These are phyloP conservation scores for Hanseniaspora singularis DNA, from an alignment of 805 yeast genomes.

Conservation along the genomic window DNA sequence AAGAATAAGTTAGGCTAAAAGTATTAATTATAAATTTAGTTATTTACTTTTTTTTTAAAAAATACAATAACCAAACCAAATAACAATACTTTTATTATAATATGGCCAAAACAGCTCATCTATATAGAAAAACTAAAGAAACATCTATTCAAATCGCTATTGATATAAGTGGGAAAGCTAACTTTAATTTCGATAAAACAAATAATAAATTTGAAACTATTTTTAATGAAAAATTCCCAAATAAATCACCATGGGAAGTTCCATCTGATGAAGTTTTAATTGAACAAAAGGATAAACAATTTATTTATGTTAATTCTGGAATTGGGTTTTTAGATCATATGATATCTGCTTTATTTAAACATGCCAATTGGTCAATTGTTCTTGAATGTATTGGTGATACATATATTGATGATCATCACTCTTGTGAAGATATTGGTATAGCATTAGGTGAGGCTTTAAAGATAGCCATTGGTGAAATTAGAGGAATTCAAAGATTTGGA, in stretches of 20 bases:
- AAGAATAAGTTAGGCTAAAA: too few relatives aligned
- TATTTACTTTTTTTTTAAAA: neutral
- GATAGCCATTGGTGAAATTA: slow-evolving; percentile 74
- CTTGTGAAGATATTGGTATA: slow-evolving; percentile 90
- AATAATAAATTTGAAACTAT: slow-evolving; percentile 39
- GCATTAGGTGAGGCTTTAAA: slow-evolving; percentile 84
- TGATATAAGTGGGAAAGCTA: slow-evolving; percentile 73
- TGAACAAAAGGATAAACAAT: slow-evolving; percentile 68
- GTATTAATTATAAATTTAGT: too few relatives aligned
- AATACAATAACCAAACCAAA: neutral
- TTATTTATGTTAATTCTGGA: slow-evolving; percentile 75
- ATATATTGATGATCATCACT: slow-evolving; percentile 94
- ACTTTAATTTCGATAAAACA: slow-evolving; percentile 32
- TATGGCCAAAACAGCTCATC: slow-evolving; percentile 25
- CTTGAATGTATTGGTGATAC: slow-evolving; percentile 88
- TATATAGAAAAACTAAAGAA: slow-evolving; percentile 69
- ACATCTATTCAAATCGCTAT: slow-evolving; percentile 82
- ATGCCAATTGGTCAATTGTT: slow-evolving; percentile 87
- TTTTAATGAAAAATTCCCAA: slow-evolving; percentile 28
- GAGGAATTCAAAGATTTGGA: slow-evolving; percentile 89
- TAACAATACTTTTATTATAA: neutral
- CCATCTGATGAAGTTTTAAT: slow-evolving; percentile 30
- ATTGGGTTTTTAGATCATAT: slow-evolving; percentile 93
- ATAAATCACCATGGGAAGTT: slow-evolving; percentile 19
- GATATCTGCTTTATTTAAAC: slow-evolving; percentile 95